Base-by-base conservation (phyloP, 805 yeast genomes). In the Ogataea ganodermae region DNA sequence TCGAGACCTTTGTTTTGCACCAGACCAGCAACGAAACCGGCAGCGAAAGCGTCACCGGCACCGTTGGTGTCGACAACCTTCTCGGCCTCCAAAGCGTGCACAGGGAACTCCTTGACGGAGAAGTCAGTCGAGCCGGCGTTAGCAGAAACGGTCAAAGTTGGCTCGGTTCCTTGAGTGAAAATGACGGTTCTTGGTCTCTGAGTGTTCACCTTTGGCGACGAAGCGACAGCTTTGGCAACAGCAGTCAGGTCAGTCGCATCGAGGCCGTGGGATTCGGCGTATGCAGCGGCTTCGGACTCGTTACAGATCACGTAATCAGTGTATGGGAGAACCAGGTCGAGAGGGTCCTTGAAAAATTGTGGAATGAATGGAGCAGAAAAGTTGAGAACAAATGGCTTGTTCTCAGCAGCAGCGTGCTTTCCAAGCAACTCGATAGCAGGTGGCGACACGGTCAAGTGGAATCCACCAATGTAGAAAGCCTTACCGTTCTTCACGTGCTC, bases 11-110 rank as follows among this genome's bases (percentile, higher is more conserved):
- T 81, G 55, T 84, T 89, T 69, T 83, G 73, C 47, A 89, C 95
- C 57, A 91, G 73, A 49, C 91, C 94, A 52, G 96, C 96, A 55
- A 90, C 71, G 70, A 92, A 91, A 49, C 98, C 98, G 62, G 94
- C 95, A 47, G 97, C 98, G 66, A 92, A 92, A 12, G 97, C 97
- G 67, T 92, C 97, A 70, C 98, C 98, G 39, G 98, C 98, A 75
- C 99, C 99, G 74, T 92, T 94, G 63, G 98, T 89, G 75, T 94
- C 99, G 49, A 78, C 83, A 51, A 94, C 78, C 70, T 84, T 76
- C 38, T 77, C 70, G 37, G 80, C 60, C 35, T 79, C 86, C 63
- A 94, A 80, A 49, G 84, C 79, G 58, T 80, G 86, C 46, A 94
- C 96, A 42, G 85, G 76, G 75, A 68, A 83, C 63, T 73, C 75